A percentile compares a stretch with the other conserved stretches of the same genome.
Evolutionary conservation across 1,284 basidiomycete species (phyloP).

Genomic region (Cerrena zonata): DNA sequence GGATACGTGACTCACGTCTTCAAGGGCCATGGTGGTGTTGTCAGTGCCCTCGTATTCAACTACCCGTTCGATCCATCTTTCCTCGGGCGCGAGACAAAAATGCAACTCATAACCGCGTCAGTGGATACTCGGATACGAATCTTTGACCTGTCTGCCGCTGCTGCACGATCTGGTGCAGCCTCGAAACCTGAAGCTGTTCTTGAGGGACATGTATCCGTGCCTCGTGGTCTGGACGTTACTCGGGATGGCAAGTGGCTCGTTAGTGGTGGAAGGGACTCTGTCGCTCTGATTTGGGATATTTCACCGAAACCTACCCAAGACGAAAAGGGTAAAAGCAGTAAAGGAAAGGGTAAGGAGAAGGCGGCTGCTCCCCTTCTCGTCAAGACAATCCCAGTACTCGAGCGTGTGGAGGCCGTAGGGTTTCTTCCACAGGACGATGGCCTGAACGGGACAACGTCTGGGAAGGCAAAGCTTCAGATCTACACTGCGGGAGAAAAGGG

Average conservation of each 20-base stretch:
- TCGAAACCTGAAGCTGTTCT: slow-evolving; percentile 73
- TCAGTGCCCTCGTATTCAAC: slow-evolving; percentile 83
- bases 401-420: slow-evolving; percentile 84
- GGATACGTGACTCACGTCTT: slow-evolving; percentile 93
- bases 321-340: slow-evolving; percentile 30
- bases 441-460: slow-evolving; percentile 38
- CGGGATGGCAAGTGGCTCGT: slow-evolving; percentile 81
- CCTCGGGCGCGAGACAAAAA: slow-evolving; percentile 43
- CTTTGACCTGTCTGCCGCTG: slow-evolving; percentile 73
- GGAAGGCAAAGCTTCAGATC: slow-evolving; percentile 48
- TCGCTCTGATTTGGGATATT: slow-evolving; percentile 86
- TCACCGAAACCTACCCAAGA: slow-evolving; percentile 28
- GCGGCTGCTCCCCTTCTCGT: slow-evolving; percentile 50
- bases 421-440: slow-evolving; percentile 52
- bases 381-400: slow-evolving; percentile 83
- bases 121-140: slow-evolving; percentile 86
- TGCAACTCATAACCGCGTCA: slow-evolving; percentile 84
- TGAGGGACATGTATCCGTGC: slow-evolving; percentile 88
- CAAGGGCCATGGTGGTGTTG: slow-evolving; percentile 93
- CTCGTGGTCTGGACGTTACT: slow-evolving; percentile 81
- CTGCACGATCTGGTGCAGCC: slow-evolving; percentile 47
- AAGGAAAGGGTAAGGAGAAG: slow-evolving; percentile 50
- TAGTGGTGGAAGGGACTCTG: slow-evolving; percentile 85
- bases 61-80: slow-evolving; percentile 56
- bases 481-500: slow-evolving; percentile 91